Conservation (phyloP, 371 early-diverging fungal genomes). For the Fennellomyces sp. region DNA sequence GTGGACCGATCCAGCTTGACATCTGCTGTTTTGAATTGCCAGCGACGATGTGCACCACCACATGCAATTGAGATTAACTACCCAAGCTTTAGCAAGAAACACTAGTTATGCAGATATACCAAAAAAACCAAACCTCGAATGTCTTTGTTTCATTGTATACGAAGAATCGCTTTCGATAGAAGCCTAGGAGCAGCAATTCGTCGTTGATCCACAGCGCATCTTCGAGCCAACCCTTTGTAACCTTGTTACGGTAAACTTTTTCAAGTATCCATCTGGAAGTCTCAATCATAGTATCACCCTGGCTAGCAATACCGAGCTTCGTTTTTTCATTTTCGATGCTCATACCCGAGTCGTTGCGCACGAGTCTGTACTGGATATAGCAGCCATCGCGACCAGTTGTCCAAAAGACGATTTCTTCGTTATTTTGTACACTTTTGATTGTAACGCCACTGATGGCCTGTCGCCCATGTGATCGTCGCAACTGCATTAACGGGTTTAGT, state of each 20-base stretch:
- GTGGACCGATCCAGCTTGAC: slow-evolving; percentile 47
- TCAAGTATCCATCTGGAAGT: slow-evolving; percentile 44
- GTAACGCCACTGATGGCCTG: slow-evolving; percentile 59
- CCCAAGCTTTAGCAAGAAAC: too few species aligned
- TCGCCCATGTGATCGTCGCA: slow-evolving; percentile 47
- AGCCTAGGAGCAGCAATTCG: slow-evolving; percentile 65
- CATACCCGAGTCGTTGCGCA: background rate
- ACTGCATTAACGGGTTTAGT: slow-evolving; percentile 31
- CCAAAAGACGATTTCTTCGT: slow-evolving; percentile 51
- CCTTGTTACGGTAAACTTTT: slow-evolving; percentile 60
- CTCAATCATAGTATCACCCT: slow-evolving; percentile 29
- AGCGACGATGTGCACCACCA: slow-evolving; percentile 64
- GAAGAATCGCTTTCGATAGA: slow-evolving; percentile 73
- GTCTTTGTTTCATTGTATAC: slow-evolving; percentile 73
- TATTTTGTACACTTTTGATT: slow-evolving; percentile 28
- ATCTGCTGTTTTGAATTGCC: slow-evolving; percentile 56
- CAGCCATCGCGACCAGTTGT: slow-evolving; percentile 76
- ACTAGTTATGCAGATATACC: background rate
- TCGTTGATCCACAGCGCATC: slow-evolving; percentile 57
- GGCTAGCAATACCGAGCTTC: slow-evolving; percentile 38
- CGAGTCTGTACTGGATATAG: slow-evolving; percentile 65
- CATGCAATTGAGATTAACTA: slow-evolving; percentile 59
- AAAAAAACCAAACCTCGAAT: slow-evolving; percentile 51
- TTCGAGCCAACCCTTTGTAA: slow-evolving; percentile 79
- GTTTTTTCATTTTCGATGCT: slow-evolving; percentile 6